Evolutionary conservation across 2,329 filamentous ascomycete genomes (phyloP).

Genomic region (Penicillium sp.): DNA sequence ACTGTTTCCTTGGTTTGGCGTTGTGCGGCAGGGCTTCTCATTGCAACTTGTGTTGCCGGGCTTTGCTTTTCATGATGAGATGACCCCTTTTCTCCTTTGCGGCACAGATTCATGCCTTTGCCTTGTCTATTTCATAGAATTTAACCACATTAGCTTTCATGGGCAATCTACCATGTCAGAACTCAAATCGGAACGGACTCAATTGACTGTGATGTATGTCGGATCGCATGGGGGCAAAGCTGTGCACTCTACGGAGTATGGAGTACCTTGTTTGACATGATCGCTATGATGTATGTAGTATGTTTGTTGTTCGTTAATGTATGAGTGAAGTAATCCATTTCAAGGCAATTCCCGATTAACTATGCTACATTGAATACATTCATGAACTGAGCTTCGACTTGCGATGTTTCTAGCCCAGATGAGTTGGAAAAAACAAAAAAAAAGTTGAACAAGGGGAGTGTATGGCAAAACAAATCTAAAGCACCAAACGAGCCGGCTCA

Average conservation of each 20-base stretch:
- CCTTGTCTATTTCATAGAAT: conserved; percentile 2
- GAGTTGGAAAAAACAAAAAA: conserved; percentile 21
- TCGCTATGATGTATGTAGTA: neutral
- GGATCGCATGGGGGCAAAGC: neutral
- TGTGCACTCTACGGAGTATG: neutral
- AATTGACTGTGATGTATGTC: neutral
- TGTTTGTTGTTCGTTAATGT: neutral
- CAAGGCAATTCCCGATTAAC: conserved; percentile 26
- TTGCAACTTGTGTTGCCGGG: conserved; percentile 12
- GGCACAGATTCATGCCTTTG: neutral
- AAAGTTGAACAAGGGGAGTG: conserved; percentile 12
- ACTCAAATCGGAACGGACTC: neutral
- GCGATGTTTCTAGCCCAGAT: conserved; percentile 13
- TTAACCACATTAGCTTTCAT: neutral
- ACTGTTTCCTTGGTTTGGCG: conserved; percentile 20
- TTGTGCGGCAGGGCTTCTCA: conserved; percentile 19
- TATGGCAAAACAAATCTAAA: conserved; percentile 37
- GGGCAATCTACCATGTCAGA: neutral
- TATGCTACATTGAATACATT: conserved; percentile 32
- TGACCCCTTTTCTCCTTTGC: conserved; percentile 20
- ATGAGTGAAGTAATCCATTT: conserved; percentile 11
- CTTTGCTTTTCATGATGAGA: conserved; percentile 30
- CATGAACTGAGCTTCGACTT: conserved; percentile 11
- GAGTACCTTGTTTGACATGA: neutral
- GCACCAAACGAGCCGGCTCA: conserved; percentile 74